phyloP scores from a whole-genome alignment of 441 rosid species.

The Aleurites moluccanus region DNA sequence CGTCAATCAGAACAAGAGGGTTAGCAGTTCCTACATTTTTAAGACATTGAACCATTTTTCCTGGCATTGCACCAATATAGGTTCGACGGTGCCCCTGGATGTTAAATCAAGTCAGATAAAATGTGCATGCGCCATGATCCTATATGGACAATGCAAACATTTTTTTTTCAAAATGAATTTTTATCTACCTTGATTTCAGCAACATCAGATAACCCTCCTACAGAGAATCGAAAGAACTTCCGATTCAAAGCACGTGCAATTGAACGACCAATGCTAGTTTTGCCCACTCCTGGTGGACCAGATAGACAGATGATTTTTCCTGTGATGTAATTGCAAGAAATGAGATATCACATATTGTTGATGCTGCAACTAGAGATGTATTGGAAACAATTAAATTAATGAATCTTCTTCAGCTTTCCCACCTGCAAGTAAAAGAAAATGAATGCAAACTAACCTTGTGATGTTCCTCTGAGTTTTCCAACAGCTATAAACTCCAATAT shows the following conservation, averaged over 20 bases:
- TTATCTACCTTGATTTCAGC: conserved; percentile 88
- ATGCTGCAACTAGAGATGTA: conserved; percentile 1
- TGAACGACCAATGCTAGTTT: conserved; percentile 96
- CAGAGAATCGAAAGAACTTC: conserved; percentile 86
- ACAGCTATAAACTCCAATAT: conserved; percentile 98
- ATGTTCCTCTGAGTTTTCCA: conserved; percentile 95
- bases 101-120: conserved; percentile 27
- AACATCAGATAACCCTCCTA: conserved; percentile 94
- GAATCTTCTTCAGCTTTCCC: neutral
- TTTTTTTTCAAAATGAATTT: neutral
- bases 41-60: conserved; percentile 98
- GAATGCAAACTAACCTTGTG: conserved; percentile 68
- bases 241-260: conserved; percentile 93
- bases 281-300: conserved; percentile 99
- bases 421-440: conserved; percentile 5
- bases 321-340: conserved; percentile 34
- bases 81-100: conserved; percentile 94
- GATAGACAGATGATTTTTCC: conserved; percentile 96
- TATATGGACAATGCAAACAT: neutral
- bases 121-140: neutral
- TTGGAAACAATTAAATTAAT: neutral
- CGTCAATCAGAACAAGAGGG: conserved; percentile 96
- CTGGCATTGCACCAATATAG: conserved; percentile 95
- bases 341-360: conserved; percentile 15
- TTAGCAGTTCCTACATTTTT: conserved; percentile 92